These are phyloP conservation scores for Pleurotus djamor DNA, from an alignment of 768 basidiomycete species.

Conservation along the genomic window DNA sequence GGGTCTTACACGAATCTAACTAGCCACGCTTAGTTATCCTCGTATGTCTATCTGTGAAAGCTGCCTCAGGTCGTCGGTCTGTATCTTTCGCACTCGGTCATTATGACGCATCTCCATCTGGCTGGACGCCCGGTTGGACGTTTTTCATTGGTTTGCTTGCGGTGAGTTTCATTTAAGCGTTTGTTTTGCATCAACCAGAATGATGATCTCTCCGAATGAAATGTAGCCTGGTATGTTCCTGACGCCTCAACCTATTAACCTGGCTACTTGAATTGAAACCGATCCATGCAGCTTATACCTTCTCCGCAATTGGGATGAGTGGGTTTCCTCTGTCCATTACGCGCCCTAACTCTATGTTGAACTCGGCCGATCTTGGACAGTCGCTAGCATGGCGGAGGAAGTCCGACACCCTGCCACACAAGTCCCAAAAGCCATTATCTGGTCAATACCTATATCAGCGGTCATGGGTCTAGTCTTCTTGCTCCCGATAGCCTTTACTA, in stretches of 20 bases:
- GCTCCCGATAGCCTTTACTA: constrained; percentile 63
- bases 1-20: neutral
- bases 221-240: neutral
- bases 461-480: constrained; percentile 52
- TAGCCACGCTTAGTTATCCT: constrained; percentile 41
- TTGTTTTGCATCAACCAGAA: neutral
- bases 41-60: constrained; percentile 54
- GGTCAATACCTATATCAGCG: constrained; percentile 51
- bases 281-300: constrained; percentile 45
- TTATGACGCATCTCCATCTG: constrained; percentile 62
- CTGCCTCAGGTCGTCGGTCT: constrained; percentile 50
- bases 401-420: constrained; percentile 54
- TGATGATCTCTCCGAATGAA: neutral
- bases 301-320: constrained; percentile 65
- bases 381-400: constrained; percentile 69
- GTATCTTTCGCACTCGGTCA: constrained; percentile 54
- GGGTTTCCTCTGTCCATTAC: constrained; percentile 7
- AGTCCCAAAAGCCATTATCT: constrained; percentile 53
- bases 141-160: constrained; percentile 67
- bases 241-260: neutral
- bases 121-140: constrained; percentile 67
- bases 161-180: constrained; percentile 25
- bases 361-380: constrained; percentile 21
- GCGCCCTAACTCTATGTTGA: neutral
- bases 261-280: neutral